These are phyloP conservation scores for Gossypium gossypioides DNA, from an alignment of 441 rosid species.

Conservation along the genomic window DNA sequence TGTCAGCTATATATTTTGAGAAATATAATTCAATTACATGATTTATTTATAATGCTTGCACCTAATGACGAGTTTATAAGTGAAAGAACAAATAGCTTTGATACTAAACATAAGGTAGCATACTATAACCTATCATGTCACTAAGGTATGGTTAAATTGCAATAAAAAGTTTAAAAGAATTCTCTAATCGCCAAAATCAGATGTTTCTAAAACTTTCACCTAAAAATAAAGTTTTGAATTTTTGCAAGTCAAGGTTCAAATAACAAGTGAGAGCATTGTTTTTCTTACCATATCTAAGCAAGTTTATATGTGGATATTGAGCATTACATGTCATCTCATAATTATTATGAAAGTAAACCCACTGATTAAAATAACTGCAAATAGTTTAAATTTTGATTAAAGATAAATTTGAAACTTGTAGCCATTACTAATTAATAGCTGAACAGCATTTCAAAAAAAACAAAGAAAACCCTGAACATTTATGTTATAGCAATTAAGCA, in stretches of 20 bases:
- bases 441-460: background rate
- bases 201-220: constrained; percentile 4
- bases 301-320: background rate
- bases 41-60: background rate
- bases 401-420: background rate
- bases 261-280: constrained; percentile 1
- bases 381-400: background rate
- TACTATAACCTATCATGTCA: background rate
- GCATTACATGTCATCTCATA: background rate
- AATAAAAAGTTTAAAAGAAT: background rate
- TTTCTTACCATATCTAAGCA: constrained; percentile 3
- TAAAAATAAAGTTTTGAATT: background rate
- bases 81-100: background rate
- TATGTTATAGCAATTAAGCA: background rate
- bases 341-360: background rate
- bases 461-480: background rate
- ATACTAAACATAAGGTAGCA: constrained; percentile 1
- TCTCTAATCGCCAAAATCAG: background rate
- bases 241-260: background rate
- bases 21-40: constrained; percentile 1
- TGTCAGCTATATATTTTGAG: background rate
- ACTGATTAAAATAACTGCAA: background rate
- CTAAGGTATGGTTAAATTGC: background rate
- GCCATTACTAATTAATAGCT: background rate
- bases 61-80: background rate